These are phyloP conservation scores for Aspergillus sp. DNA, from an alignment of 2,329 filamentous ascomycete species.

Conservation along the genomic window DNA sequence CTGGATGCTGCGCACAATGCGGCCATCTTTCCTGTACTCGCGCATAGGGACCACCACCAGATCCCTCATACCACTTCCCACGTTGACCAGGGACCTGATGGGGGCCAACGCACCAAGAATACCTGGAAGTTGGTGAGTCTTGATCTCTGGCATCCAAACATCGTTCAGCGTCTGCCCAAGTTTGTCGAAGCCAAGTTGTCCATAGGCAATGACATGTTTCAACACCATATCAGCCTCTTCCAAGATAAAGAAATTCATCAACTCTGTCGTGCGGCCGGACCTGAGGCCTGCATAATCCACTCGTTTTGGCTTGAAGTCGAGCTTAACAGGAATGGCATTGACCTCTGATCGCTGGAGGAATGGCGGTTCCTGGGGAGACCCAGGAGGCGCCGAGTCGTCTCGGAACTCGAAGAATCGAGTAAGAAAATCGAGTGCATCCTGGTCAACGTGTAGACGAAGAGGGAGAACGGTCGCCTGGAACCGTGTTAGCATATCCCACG, in stretches of 20 bases:
- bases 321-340: conserved; percentile 75
- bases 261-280: conserved; percentile 91
- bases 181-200: conserved; percentile 84
- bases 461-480: conserved; percentile 69
- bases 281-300: conserved; percentile 91
- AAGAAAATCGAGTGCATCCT: conserved; percentile 96
- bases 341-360: conserved; percentile 91
- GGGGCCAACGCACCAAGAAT: conserved; percentile 87
- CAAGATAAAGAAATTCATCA: conserved; percentile 97
- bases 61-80: conserved; percentile 82
- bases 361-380: conserved; percentile 68
- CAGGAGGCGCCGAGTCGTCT: conserved; percentile 60
- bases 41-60: conserved; percentile 85
- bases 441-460: conserved; percentile 88
- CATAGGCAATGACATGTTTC: conserved; percentile 87
- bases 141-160: conserved; percentile 94
- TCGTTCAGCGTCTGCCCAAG: conserved; percentile 89
- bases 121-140: conserved; percentile 80
- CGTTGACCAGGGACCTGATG: conserved; percentile 86
- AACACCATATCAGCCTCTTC: conserved; percentile 85
- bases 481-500: conserved; percentile 14
- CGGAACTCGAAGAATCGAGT: conserved; percentile 98
- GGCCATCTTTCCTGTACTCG: conserved; percentile 92
- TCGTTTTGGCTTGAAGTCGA: conserved; percentile 98
- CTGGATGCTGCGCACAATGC: conserved; percentile 84